Evolutionary conservation across 768 basidiomycete genomes (phyloP).

Genomic region (Pholiota microspora): DNA sequence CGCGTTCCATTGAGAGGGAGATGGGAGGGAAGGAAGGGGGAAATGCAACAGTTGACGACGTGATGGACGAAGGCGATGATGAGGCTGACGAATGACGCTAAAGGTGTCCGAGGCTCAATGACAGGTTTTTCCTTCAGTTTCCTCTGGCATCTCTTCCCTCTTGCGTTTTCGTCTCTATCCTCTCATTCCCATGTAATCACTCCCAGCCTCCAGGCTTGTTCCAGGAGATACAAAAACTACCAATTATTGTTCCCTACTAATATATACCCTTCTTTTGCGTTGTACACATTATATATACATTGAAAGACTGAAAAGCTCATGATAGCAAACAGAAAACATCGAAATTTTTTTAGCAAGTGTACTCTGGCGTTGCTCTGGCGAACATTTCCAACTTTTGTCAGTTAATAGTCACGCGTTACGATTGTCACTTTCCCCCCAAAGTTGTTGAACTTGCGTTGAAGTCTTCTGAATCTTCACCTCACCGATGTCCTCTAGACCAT

Average conservation of each 20-base stretch:
- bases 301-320: not conserved
- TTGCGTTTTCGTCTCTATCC: not conserved
- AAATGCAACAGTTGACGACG: not conserved
- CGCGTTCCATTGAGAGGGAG: not conserved
- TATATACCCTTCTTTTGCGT: not conserved
- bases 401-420: too few species aligned
- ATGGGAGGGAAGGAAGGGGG: not conserved
- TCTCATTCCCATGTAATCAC: not conserved
- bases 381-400: too few species aligned
- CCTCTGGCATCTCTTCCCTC: not conserved
- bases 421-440: too few species aligned
- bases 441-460: too few species aligned
- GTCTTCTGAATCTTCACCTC: too few species aligned
- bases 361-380: too few species aligned
- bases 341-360: too few species aligned
- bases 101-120: not conserved
- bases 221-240: too few species aligned
- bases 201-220: not conserved
- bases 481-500: too few species aligned
- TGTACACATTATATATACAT: not conserved
- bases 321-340: not conserved
- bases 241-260: not conserved
- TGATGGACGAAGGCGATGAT: constrained; percentile 21
- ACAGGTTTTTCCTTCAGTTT: not conserved
- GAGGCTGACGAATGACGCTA: constrained; percentile 17